Evolutionary conservation across 257 asterid genomes (phyloP).

Genomic region (Haberlea rhodopensis): DNA sequence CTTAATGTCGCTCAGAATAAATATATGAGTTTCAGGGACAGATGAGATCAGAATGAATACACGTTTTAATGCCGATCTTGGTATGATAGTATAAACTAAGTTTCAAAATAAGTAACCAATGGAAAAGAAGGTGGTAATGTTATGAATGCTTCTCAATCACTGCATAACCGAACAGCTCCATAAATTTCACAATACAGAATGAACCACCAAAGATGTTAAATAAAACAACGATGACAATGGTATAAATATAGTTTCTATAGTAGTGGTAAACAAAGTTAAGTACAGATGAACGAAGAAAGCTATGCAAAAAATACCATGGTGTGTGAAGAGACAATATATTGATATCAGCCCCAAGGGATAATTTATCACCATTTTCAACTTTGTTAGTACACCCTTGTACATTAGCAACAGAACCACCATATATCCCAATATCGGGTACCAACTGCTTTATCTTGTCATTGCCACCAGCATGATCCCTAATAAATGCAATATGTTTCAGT

Average conservation of each 20-base stretch:
- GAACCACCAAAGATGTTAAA: neutral
- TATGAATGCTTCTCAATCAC: neutral
- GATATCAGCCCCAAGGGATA: slow-evolving; percentile 67
- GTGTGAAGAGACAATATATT: slow-evolving; percentile 72
- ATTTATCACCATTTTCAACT: slow-evolving; percentile 77
- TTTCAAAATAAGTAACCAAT: too few species aligned
- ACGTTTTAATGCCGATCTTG: too few species aligned
- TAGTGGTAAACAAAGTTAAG: neutral
- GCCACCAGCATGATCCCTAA: slow-evolving; percentile 99
- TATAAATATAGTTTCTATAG: neutral
- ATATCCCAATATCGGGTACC: slow-evolving; percentile 69
- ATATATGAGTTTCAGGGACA: neutral
- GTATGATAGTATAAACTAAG: neutral
- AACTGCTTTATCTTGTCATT: slow-evolving; percentile 80
- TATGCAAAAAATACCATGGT: slow-evolving; percentile 55
- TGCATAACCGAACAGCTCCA: neutral
- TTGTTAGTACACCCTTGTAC: slow-evolving; percentile 80
- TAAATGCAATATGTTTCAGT: slow-evolving; percentile 11
- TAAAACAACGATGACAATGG: neutral
- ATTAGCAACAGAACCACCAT: slow-evolving; percentile 79
- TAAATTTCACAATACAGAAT: too few species aligned
- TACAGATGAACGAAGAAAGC: neutral
- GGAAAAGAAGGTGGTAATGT: neutral
- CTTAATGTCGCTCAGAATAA: too few species aligned
- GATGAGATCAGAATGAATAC: neutral